Conservation (phyloP, 106 monocot genomes). For the Platanthera zijinensis region DNA sequence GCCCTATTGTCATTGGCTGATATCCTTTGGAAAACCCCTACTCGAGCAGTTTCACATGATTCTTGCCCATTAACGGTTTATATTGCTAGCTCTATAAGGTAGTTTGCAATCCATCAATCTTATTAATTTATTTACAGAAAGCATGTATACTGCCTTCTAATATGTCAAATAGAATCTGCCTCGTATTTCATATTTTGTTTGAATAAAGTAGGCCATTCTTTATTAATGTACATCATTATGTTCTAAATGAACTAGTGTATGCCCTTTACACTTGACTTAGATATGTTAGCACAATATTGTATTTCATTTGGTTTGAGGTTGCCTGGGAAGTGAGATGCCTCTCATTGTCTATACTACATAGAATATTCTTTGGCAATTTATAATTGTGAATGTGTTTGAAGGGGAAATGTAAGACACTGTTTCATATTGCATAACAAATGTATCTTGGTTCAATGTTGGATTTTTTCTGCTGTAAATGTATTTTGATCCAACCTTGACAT, state of each 20-base stretch:
- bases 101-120: constrained; percentile 1
- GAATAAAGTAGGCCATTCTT: background rate
- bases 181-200: background rate
- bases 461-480: background rate
- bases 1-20: constrained; percentile 48
- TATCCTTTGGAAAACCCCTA: constrained; percentile 51
- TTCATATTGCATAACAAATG: background rate
- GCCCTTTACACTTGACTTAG: background rate
- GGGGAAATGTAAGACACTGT: background rate
- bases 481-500: background rate
- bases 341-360: background rate
- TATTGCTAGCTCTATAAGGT: constrained; percentile 81
- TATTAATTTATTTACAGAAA: background rate
- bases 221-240: background rate
- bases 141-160: background rate
- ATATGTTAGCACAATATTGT: background rate
- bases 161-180: background rate
- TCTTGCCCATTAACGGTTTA: constrained; percentile 80
- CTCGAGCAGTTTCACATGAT: constrained; percentile 75
- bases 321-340: background rate
- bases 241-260: background rate
- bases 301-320: background rate
- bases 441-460: background rate
- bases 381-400: background rate
- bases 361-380: background rate